Conservation (phyloP, 208 protist genomes). For the Trypanosoma melophagium region DNA sequence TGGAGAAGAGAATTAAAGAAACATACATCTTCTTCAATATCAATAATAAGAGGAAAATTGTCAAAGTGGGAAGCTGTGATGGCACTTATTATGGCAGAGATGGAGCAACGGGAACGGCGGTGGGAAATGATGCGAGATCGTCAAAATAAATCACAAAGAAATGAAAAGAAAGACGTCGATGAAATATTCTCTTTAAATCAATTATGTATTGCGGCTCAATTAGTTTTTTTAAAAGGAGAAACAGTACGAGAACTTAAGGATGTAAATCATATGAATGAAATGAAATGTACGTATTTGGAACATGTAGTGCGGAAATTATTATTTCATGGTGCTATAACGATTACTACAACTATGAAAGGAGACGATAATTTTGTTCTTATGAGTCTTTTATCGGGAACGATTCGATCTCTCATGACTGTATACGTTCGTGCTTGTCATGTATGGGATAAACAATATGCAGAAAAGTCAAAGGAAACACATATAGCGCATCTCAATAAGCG, state of each 20-base stretch:
- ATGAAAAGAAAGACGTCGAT: not conserved
- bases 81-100: constrained; percentile 7
- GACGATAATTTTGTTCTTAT: not conserved
- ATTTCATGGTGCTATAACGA: constrained; percentile 11
- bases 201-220: constrained; percentile 20
- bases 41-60: constrained; percentile 9
- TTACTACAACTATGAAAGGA: not conserved
- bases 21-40: too few relatives aligned
- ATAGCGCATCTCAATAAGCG: not conserved
- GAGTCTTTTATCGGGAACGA: not conserved
- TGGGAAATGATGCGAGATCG: not conserved
- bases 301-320: constrained; percentile 13
- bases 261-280: not conserved
- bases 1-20: constrained; percentile 3
- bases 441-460: not conserved
- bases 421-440: constrained; percentile 14
- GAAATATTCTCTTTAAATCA: constrained; percentile 6
- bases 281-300: not conserved
- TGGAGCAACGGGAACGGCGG: constrained; percentile 15
- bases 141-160: not conserved
- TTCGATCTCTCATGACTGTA: constrained; percentile 14
- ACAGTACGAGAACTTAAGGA: not conserved
- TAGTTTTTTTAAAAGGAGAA: constrained; percentile 11
- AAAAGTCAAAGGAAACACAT: not conserved
- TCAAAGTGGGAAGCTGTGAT: constrained; percentile 26